Conservation (phyloP, 192 early-diverging fungal species). For the Coemansia brasiliensis region DNA sequence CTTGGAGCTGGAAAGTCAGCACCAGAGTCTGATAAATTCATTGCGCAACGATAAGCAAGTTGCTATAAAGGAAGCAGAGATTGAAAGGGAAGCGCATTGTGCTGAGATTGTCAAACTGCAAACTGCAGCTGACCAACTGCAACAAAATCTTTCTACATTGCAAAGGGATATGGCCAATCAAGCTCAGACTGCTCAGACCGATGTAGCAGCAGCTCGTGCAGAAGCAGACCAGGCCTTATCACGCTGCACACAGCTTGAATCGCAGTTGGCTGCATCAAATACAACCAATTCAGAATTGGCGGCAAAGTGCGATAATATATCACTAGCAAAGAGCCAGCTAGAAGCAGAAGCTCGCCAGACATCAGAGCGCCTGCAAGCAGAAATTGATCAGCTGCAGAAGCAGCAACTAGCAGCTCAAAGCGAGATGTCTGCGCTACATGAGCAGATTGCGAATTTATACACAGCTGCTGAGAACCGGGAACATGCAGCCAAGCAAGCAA, state of each 20-base stretch:
- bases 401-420: neutral
- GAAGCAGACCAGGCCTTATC: neutral
- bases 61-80: neutral
- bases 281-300: neutral
- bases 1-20: constrained; percentile 12
- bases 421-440: constrained; percentile 5
- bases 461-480: neutral
- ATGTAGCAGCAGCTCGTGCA: constrained; percentile 3
- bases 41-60: constrained; percentile 2
- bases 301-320: neutral
- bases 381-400: neutral
- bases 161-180: constrained; percentile 2
- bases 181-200: neutral
- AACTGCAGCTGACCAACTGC: neutral
- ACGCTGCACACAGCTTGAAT: neutral
- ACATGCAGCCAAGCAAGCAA: constrained; percentile 6
- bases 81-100: neutral
- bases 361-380: constrained; percentile 1
- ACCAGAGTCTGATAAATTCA: neutral
- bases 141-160: neutral
- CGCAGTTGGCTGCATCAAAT: neutral
- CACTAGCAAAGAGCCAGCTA: neutral
- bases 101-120: constrained; percentile 10
- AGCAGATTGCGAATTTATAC: neutral
- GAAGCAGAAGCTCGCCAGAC: neutral